Percentiles rank a stretch among this genome's conserved stretches.
Conservation (phyloP, 352 stramenopile genomes). For the Phytopythium vexans region DNA sequence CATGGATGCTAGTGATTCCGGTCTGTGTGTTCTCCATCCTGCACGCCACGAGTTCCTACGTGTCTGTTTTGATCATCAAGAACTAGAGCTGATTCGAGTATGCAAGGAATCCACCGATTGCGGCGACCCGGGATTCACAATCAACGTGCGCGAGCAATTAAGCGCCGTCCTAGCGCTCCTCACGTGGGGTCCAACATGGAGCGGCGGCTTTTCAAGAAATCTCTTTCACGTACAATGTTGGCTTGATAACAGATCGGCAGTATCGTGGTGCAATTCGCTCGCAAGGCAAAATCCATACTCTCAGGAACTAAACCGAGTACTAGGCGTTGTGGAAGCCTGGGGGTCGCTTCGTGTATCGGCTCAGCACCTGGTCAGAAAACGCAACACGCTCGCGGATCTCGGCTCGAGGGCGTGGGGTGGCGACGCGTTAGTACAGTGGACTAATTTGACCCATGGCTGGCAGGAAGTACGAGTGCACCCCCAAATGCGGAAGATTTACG, state of each 20-base stretch:
- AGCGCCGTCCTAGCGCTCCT: not conserved
- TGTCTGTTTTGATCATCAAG: constrained; percentile 1
- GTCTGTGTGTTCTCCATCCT: constrained; percentile 4
- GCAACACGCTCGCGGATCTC: too few species aligned
- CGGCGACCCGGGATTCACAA: not conserved
- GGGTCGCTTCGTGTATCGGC: too few species aligned
- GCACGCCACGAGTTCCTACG: constrained; percentile 3
- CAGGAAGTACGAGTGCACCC: too few species aligned
- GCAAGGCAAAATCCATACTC: not conserved
- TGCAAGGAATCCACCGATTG: not conserved
- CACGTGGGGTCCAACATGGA: not conserved
- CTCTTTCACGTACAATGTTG: constrained; percentile 3
- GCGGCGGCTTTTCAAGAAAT: not conserved
- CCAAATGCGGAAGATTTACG: too few species aligned
- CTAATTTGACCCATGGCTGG: too few species aligned
- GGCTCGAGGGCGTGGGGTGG: too few species aligned
- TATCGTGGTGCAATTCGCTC: constrained; percentile 7
- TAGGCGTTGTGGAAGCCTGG: too few species aligned
- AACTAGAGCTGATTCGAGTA: not conserved
- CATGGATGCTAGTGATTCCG: constrained; percentile 5
- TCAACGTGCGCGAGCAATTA: constrained; percentile 8
- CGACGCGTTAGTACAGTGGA: too few species aligned
- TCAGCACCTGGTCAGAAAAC: too few species aligned
- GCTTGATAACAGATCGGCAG: constrained; percentile 7
- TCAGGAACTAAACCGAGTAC: too few species aligned